Evolutionary conservation across 2,329 filamentous ascomycete genomes (phyloP).

Genomic region (Colletotrichum kahawae): DNA sequence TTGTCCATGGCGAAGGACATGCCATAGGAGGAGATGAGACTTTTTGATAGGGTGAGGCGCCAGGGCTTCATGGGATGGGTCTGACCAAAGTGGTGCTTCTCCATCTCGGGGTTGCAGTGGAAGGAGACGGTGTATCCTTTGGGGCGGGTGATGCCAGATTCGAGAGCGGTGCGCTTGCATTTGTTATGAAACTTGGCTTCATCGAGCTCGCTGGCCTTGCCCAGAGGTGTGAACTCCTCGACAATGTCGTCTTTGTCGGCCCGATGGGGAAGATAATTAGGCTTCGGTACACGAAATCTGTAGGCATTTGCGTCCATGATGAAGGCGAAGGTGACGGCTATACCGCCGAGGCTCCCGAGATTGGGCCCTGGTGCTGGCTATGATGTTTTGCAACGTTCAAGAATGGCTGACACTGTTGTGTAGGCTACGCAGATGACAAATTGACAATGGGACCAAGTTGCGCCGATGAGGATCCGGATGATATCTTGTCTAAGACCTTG

Average conservation of each 20-base stretch:
- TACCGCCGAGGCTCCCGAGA: conserved; percentile 5
- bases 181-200: conserved; percentile 63
- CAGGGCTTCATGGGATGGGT: conserved; percentile 99
- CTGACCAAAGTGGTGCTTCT: conserved; percentile 95
- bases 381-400: not conserved
- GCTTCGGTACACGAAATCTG: conserved; percentile 59
- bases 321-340: not conserved
- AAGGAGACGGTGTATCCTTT: conserved; percentile 92
- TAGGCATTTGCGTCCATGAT: conserved; percentile 36
- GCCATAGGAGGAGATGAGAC: conserved; percentile 91
- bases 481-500: not conserved
- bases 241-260: conserved; percentile 56
- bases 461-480: not conserved
- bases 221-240: conserved; percentile 57
- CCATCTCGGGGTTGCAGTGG: conserved; percentile 93
- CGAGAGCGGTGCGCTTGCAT: conserved; percentile 60
- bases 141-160: conserved; percentile 77
- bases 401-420: not conserved
- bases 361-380: not conserved
- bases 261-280: conserved; percentile 65
- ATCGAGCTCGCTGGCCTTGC: conserved; percentile 55
- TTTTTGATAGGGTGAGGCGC: conserved; percentile 94
- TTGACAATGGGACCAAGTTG: not conserved
- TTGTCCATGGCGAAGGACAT: conserved; percentile 98
- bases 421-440: not conserved